Conservation (phyloP, 1,284 basidiomycete species). For the Cryptococcus neoformans region DNA sequence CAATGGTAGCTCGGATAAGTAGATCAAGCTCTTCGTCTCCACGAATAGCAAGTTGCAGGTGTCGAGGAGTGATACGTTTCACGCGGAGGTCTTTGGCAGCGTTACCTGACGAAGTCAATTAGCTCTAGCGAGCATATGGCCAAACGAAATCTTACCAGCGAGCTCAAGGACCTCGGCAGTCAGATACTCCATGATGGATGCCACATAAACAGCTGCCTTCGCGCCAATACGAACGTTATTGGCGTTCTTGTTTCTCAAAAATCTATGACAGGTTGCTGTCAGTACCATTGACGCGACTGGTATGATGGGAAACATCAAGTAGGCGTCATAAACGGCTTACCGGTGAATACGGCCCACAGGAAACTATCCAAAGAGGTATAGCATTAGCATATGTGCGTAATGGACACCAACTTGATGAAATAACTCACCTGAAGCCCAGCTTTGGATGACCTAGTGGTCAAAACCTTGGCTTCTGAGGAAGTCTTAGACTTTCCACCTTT, state of each 20-base stretch:
- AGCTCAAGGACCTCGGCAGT: conserved; percentile 53
- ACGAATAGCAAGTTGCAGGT: conserved; percentile 65
- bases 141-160: conserved; percentile 37
- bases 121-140: neutral
- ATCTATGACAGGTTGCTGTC: conserved; percentile 54
- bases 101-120: conserved; percentile 65
- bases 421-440: conserved; percentile 74
- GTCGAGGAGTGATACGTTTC: conserved; percentile 95
- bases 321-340: conserved; percentile 12
- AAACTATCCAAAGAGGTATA: conserved; percentile 23
- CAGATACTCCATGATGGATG: conserved; percentile 51
- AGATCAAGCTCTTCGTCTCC: conserved; percentile 72
- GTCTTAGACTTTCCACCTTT: conserved; percentile 53
- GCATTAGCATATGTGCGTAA: conserved; percentile 5
- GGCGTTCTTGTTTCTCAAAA: conserved; percentile 87
- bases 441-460: conserved; percentile 72
- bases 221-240: conserved; percentile 66
- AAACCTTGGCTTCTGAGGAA: conserved; percentile 48
- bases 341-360: conserved; percentile 48
- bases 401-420: neutral
- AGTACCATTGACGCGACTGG: neutral
- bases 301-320: neutral
- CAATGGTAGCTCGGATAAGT: conserved; percentile 56
- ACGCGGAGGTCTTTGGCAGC: conserved; percentile 94
- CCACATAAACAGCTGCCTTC: conserved; percentile 51